Percentiles rank a stretch among this genome's conserved stretches.
Evolutionary conservation across 306 rosid genomes (phyloP).

Genomic region (Begonia loranthoides): DNA sequence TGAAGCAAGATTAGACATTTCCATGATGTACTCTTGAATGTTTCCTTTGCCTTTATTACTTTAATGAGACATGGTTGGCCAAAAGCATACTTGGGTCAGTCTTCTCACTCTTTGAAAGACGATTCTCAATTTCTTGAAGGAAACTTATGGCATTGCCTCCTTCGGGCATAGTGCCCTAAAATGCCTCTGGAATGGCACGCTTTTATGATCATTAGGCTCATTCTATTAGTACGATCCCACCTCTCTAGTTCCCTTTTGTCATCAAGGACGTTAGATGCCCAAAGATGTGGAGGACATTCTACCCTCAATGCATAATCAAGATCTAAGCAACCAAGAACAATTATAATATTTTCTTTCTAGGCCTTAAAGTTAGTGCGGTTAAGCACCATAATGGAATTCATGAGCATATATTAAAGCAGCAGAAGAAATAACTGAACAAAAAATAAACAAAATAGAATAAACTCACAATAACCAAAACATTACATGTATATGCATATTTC

Average conservation of each 20-base stretch:
- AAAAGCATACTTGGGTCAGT: neutral
- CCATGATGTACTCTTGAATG: neutral
- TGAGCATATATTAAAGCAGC: neutral
- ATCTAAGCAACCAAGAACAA: neutral
- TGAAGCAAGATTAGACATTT: neutral
- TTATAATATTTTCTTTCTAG: too few species aligned
- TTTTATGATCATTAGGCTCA: neutral
- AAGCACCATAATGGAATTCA: neutral
- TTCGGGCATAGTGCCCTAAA: neutral
- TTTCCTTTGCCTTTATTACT: neutral
- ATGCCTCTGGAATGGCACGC: neutral
- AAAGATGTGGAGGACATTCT: neutral
- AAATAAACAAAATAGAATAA: neutral
- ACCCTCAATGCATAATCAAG: neutral
- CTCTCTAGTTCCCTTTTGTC: too few species aligned
- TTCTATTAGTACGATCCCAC: neutral
- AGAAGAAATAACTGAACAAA: neutral
- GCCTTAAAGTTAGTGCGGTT: neutral
- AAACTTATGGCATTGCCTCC: neutral
- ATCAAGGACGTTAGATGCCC: neutral
- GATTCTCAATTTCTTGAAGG: neutral
- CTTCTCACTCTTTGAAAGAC: neutral
- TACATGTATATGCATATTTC: neutral
- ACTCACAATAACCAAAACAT: neutral
- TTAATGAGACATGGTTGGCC: neutral